Conservation (phyloP, 805 yeast species). For the Helenozyma baotianmanensis region DNA sequence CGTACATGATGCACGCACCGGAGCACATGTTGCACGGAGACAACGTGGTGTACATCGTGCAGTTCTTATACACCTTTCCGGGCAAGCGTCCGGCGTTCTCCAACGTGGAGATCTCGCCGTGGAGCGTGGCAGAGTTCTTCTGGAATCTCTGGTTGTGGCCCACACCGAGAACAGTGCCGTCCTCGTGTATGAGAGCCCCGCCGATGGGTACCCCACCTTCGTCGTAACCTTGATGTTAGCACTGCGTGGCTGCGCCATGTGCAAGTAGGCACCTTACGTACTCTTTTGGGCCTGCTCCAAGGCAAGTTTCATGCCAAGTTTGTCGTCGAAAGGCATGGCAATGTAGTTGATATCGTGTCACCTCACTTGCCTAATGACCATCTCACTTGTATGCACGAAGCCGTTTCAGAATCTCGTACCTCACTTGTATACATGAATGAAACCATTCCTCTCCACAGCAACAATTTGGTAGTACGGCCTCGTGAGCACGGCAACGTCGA, state of each 20-base stretch:
- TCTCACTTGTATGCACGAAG: background rate
- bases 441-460: slow-evolving; percentile 65
- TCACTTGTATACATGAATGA: slow-evolving; percentile 53
- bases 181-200: slow-evolving; percentile 66
- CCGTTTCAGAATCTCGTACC: background rate
- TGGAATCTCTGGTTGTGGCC: slow-evolving; percentile 93
- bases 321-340: slow-evolving; percentile 55
- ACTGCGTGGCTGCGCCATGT: background rate
- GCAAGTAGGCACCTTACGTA: slow-evolving; percentile 20
- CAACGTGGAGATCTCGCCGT: slow-evolving; percentile 86
- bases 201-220: slow-evolving; percentile 96
- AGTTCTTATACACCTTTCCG: slow-evolving; percentile 71
- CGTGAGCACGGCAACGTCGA: slow-evolving; percentile 42
- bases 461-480: slow-evolving; percentile 58
- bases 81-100: slow-evolving; percentile 89
- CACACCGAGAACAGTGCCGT: slow-evolving; percentile 76
- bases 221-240: slow-evolving; percentile 44
- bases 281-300: slow-evolving; percentile 66
- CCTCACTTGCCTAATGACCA: no score
- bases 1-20: slow-evolving; percentile 88
- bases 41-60: slow-evolving; percentile 88
- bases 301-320: slow-evolving; percentile 63
- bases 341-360: background rate
- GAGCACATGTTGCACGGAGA: slow-evolving; percentile 96
- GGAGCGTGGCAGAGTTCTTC: slow-evolving; percentile 76